A percentile compares a stretch with the other conserved stretches of the same genome.
Conservation (phyloP, 257 asterid genomes). For the Przewalskia tangutica region DNA sequence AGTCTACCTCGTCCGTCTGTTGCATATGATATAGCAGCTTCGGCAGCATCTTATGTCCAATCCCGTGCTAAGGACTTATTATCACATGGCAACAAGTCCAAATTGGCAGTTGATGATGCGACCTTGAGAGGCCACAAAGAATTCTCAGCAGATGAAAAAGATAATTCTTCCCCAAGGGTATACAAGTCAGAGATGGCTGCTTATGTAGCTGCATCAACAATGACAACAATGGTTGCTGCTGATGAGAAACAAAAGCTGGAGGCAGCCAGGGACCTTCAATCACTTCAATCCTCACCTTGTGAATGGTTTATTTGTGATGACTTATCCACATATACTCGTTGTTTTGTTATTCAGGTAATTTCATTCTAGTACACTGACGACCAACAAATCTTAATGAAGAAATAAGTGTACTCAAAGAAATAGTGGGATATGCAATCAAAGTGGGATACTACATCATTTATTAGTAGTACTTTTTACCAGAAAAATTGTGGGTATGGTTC, state of each 20-base stretch:
- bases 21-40: slow-evolving; percentile 77
- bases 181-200: slow-evolving; percentile 65
- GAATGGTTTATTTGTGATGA: slow-evolving; percentile 91
- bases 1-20: slow-evolving; percentile 23
- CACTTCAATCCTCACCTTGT: slow-evolving; percentile 78
- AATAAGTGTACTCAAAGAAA: not conserved
- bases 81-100: slow-evolving; percentile 21
- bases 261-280: slow-evolving; percentile 78
- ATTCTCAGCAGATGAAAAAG: slow-evolving; percentile 12
- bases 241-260: slow-evolving; percentile 57
- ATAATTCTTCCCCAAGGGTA: not conserved
- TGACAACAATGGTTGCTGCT: slow-evolving; percentile 89
- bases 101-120: not conserved
- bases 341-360: slow-evolving; percentile 69
- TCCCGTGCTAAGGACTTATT: slow-evolving; percentile 34
- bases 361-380: not conserved
- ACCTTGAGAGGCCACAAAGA: not conserved
- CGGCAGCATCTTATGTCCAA: slow-evolving; percentile 70
- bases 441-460: not conserved
- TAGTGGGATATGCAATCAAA: not conserved
- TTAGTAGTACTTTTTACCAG: not conserved
- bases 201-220: slow-evolving; percentile 62
- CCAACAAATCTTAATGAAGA: not conserved
- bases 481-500: not conserved
- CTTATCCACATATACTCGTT: slow-evolving; percentile 52